A percentile compares a stretch with the other conserved stretches of the same genome.
phyloP scores from a whole-genome alignment of 768 basidiomycete species.

The Porphyrellus cyaneotinctus region DNA sequence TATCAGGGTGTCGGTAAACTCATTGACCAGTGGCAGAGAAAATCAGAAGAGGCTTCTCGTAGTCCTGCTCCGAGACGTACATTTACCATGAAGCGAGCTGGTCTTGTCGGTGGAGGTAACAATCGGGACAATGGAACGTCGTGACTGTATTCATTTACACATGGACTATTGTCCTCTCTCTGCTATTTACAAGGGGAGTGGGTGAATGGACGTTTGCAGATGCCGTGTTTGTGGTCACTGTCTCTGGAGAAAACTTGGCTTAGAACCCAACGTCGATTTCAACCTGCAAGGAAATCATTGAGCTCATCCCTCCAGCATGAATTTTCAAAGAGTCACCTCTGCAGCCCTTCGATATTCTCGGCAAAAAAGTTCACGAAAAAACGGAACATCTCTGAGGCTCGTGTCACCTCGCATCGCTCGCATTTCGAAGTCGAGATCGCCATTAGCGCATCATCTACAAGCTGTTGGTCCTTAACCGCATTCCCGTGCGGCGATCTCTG shows the following conservation, averaged over 20 bases:
- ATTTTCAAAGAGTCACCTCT: neutral
- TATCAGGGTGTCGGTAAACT: constrained; percentile 81
- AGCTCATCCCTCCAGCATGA: neutral
- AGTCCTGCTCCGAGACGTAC: constrained; percentile 37
- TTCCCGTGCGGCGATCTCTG: neutral
- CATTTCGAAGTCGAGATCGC: constrained; percentile 9
- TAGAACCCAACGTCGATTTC: constrained; percentile 7
- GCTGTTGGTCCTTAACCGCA: neutral
- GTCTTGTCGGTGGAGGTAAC: constrained; percentile 24
- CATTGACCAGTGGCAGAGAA: constrained; percentile 87
- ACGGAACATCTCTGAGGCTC: neutral
- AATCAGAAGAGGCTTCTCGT: constrained; percentile 53
- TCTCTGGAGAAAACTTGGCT: neutral
- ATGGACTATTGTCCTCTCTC: neutral
- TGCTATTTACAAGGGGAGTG: constrained; percentile 12
- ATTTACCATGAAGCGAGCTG: constrained; percentile 39
- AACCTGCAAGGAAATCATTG: constrained; percentile 1
- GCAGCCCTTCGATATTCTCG: constrained; percentile 5
- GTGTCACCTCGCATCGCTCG: neutral
- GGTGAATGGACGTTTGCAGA: neutral
- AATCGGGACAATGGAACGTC: constrained; percentile 20
- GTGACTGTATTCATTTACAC: constrained; percentile 14
- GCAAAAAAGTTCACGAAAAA: constrained; percentile 13
- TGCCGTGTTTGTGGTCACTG: neutral
- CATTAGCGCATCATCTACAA: neutral